Evolutionary conservation across 208 protist genomes (phyloP).

Genomic region (Crithidia expoeki): DNA sequence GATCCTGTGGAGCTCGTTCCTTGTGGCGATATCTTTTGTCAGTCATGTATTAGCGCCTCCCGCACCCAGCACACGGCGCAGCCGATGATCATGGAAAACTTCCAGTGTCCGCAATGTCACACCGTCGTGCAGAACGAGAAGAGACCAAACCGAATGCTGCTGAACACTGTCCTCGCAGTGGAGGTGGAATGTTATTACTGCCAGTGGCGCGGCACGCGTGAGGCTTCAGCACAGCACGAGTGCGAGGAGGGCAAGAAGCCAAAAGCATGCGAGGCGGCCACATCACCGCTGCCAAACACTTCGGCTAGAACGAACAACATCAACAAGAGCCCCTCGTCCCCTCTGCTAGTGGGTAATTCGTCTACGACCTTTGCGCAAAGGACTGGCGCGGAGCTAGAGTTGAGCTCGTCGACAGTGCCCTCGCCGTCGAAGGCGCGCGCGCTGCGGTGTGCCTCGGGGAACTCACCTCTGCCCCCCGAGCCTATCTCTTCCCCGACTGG

Average conservation of each 20-base stretch:
- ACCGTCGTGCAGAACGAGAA: constrained; percentile 35
- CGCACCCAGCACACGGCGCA: constrained; percentile 26
- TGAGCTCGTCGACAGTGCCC: constrained; percentile 1
- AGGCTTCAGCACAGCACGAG: constrained; percentile 28
- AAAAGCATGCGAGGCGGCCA: not conserved
- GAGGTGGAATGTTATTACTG: constrained; percentile 64
- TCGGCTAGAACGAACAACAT: not conserved
- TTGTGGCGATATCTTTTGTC: constrained; percentile 70
- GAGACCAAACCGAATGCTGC: constrained; percentile 64
- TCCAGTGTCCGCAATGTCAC: constrained; percentile 69
- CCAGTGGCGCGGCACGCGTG: constrained; percentile 65
- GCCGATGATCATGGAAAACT: constrained; percentile 37
- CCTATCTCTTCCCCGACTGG: not conserved
- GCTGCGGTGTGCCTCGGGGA: not conserved
- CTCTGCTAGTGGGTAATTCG: not conserved
- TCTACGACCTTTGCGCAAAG: not conserved
- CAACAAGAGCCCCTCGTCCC: not conserved
- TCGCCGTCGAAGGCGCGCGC: not conserved
- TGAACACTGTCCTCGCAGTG: constrained; percentile 68
- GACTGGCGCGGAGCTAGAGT: not conserved
- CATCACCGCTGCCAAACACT: not conserved
- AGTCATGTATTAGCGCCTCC: constrained; percentile 41
- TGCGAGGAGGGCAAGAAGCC: constrained; percentile 17
- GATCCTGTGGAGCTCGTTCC: constrained; percentile 48
- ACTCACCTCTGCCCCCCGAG: not conserved